phyloP scores from a whole-genome alignment of 768 basidiomycete genomes.

The Lactarius vividus region DNA sequence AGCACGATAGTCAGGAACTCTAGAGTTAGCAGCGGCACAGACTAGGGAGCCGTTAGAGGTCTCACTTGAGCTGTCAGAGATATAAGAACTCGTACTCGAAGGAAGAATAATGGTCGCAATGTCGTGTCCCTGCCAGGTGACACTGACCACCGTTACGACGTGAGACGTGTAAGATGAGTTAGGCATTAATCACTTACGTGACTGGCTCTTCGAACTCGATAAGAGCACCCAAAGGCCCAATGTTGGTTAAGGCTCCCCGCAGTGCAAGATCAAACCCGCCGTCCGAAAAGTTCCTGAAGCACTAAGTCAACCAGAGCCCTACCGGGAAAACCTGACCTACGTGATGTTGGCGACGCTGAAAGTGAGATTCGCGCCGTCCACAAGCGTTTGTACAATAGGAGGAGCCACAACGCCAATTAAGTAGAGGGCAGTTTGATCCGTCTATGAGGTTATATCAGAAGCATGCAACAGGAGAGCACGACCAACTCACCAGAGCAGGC shows the following conservation, averaged over 20 bases:
- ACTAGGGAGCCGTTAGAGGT: constrained; percentile 38
- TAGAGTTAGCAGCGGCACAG: constrained; percentile 63
- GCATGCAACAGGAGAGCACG: constrained; percentile 11
- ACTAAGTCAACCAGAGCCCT: neutral
- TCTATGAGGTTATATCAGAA: constrained; percentile 36
- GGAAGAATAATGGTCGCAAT: constrained; percentile 67
- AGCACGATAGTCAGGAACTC: constrained; percentile 60
- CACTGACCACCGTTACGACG: constrained; percentile 36
- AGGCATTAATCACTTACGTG: constrained; percentile 40
- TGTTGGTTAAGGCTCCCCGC: constrained; percentile 55
- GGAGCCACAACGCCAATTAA: constrained; percentile 70
- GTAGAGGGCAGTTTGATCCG: constrained; percentile 60
- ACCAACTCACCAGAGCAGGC: constrained; percentile 46
- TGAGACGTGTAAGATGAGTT: neutral
- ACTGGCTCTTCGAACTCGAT: constrained; percentile 66
- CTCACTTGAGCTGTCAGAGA: neutral
- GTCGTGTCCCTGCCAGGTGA: constrained; percentile 58
- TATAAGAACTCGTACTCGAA: constrained; percentile 40
- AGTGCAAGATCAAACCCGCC: constrained; percentile 62
- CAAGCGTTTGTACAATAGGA: constrained; percentile 62
- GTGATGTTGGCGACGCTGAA: constrained; percentile 61
- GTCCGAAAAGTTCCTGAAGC: constrained; percentile 39
- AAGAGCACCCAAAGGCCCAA: constrained; percentile 66
- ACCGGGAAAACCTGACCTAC: constrained; percentile 32
- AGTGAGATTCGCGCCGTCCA: constrained; percentile 51